A percentile compares a stretch with the other conserved stretches of the same genome.
Evolutionary conservation across 2,329 filamentous ascomycete genomes (phyloP).

Genomic region (Cryphonectria naterciae): DNA sequence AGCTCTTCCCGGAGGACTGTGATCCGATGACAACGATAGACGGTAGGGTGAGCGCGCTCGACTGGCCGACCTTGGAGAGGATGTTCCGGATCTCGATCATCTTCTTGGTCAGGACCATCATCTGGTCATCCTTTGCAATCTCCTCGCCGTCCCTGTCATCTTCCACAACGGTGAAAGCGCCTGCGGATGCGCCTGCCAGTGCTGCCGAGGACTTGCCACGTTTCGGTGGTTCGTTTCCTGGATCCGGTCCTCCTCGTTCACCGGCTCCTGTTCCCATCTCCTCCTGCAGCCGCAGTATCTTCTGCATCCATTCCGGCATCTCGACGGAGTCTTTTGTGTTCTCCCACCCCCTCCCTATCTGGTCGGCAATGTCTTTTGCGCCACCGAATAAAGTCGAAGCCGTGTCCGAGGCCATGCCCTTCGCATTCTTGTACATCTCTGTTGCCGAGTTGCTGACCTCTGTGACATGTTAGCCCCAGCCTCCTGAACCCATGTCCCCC

Average conservation of each 20-base stretch:
- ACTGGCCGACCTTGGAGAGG: constrained; percentile 89
- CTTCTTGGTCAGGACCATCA: constrained; percentile 99
- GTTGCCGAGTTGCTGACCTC: constrained; percentile 78
- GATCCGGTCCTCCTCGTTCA: constrained; percentile 48
- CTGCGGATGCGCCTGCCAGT: constrained; percentile 72
- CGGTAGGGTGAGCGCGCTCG: constrained; percentile 82
- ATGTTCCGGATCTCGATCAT: constrained; percentile 99
- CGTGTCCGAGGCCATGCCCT: constrained; percentile 69
- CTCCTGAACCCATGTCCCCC: too few species aligned
- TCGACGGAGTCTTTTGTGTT: constrained; percentile 76
- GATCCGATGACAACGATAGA: constrained; percentile 99
- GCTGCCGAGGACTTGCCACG: constrained; percentile 56
- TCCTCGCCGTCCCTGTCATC: constrained; percentile 65
- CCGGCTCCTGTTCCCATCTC: constrained; percentile 56
- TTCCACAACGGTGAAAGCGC: constrained; percentile 63
- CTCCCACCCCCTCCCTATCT: constrained; percentile 80
- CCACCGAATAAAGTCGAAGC: constrained; percentile 73
- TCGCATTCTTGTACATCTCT: constrained; percentile 75
- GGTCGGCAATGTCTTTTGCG: constrained; percentile 74
- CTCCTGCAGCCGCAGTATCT: constrained; percentile 67
- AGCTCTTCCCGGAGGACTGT: constrained; percentile 97
- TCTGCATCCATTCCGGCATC: constrained; percentile 76
- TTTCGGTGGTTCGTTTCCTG: constrained; percentile 58
- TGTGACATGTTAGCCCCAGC: constrained; percentile 36
- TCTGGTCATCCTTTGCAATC: constrained; percentile 87